Percentiles rank a stretch among this genome's conserved stretches.
phyloP scores from a whole-genome alignment of 2,329 filamentous ascomycete genomes.

The Phyllosticta capitalensis region DNA sequence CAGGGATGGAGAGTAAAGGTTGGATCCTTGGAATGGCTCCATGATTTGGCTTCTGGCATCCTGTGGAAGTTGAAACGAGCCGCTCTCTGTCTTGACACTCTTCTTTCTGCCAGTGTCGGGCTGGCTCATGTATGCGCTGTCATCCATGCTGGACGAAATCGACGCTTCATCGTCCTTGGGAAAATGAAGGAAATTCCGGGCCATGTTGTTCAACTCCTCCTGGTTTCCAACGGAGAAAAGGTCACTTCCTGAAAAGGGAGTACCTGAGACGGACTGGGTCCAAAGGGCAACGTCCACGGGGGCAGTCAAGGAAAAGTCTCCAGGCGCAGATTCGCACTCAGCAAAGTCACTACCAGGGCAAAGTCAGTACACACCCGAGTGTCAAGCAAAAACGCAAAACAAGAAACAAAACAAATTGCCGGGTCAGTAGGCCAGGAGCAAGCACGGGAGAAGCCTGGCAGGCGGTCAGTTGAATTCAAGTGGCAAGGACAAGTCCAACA shows the following conservation, averaged over 20 bases:
- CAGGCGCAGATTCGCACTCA: slow-evolving; percentile 25
- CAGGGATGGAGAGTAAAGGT: slow-evolving; percentile 28
- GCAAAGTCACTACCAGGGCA: slow-evolving; percentile 28
- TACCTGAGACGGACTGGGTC: slow-evolving; percentile 30
- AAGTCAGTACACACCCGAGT: slow-evolving; percentile 23
- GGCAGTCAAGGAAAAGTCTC: slow-evolving; percentile 24
- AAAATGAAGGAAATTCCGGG: slow-evolving; percentile 22
- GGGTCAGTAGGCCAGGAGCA: slow-evolving; percentile 21
- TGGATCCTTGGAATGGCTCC: slow-evolving; percentile 22
- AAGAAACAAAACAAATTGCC: slow-evolving; percentile 19
- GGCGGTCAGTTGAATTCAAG: neutral
- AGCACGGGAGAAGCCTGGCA: neutral
- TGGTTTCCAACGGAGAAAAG: slow-evolving; percentile 20
- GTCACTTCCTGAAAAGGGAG: slow-evolving; percentile 24
- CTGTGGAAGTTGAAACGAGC: slow-evolving; percentile 16
- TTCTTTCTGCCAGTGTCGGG: slow-evolving; percentile 26
- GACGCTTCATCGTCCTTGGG: slow-evolving; percentile 28
- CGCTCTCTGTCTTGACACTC: slow-evolving; percentile 8
- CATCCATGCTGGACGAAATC: slow-evolving; percentile 30
- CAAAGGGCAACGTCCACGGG: slow-evolving; percentile 30
- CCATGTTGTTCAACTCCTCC: slow-evolving; percentile 27
- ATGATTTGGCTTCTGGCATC: slow-evolving; percentile 22
- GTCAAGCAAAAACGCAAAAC: slow-evolving; percentile 14
- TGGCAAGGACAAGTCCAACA: neutral
- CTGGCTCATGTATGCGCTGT: slow-evolving; percentile 34